Conservation (phyloP, 257 asterid species). For the Solanum virginianum region DNA sequence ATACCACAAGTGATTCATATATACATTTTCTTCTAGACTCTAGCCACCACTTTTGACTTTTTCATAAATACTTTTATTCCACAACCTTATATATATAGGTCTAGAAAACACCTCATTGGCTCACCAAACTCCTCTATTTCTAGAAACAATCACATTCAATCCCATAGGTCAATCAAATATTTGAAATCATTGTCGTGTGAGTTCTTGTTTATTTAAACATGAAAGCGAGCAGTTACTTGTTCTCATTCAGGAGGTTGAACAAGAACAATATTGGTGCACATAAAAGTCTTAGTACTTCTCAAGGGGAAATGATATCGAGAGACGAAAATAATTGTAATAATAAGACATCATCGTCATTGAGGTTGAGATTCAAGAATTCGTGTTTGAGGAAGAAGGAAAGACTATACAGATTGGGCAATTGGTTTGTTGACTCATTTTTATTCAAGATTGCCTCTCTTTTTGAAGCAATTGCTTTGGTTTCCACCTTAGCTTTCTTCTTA, state of each 20-base stretch:
- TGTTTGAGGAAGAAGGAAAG: slow-evolving; percentile 17
- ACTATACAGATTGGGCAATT: slow-evolving; percentile 28
- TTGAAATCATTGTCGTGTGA: neutral
- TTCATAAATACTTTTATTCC: neutral
- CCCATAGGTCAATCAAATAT: neutral
- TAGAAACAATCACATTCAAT: neutral
- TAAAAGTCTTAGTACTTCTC: neutral
- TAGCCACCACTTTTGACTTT: neutral
- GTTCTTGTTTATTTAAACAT: slow-evolving; percentile 4
- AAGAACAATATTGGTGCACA: slow-evolving; percentile 7
- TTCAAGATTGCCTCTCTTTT: slow-evolving; percentile 46
- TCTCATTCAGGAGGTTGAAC: slow-evolving; percentile 37
- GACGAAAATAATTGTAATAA: neutral
- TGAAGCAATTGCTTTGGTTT: slow-evolving; percentile 51
- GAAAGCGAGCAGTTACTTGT: slow-evolving; percentile 33
- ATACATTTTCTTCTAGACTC: neutral
- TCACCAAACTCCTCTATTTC: neutral
- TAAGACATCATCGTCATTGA: slow-evolving; percentile 1
- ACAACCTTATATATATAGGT: neutral
- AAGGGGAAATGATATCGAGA: too few species aligned
- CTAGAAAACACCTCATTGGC: neutral
- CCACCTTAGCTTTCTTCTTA: slow-evolving; percentile 57
- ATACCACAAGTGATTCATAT: neutral
- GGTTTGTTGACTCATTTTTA: slow-evolving; percentile 51
- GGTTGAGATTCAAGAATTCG: slow-evolving; percentile 31